Evolutionary conservation across 306 rosid species (phyloP), one percentile per base, ranked within the genome.

Genomic region (Cyamopsis tetragonoloba): DNA sequence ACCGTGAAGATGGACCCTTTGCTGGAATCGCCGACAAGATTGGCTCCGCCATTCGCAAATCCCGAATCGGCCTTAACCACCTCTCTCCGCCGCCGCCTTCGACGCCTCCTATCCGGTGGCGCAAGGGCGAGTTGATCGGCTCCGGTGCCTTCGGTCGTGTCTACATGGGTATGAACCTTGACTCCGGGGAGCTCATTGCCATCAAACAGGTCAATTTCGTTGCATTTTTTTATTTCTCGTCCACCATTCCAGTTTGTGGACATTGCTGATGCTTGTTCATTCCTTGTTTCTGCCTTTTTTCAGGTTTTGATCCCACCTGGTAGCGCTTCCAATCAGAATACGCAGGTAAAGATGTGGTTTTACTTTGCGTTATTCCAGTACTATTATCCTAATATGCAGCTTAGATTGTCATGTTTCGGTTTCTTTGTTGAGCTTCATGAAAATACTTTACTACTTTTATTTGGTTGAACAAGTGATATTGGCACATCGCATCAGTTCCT

Each of bases 161-260:
- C 11, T 92, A 89, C 66, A 89, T 92, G 96, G 96, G 98, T 8
- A 89, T 92, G 98, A 89, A 92, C 68, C 91, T 92, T 10, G 96
- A 92, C 68, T 87, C 92, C 10, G 98, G 98, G 7, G 98, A 92
- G 91, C 96, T 92, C 26, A 77, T 92, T 49, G 98, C 98, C 0
- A 82, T 92, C 20, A 92, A 92, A 72, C 96, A 89, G 90, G 98
- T 87, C 64, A 24, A 35, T 42, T 76, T 17, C 35, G 26, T 46
- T n/a, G n/a, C 23, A 4, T 4, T 4, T 11, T 24, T n/a, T 17
- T 35, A 41, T 23, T 3, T 23, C 43, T 5, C 43, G 17, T 7
- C 10, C 46, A 42, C 47, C 2, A 18, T 10, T 23, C 61, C 3
- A 24, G 3, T 38, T 61, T 5, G 12, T n/a, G n/a, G n/a, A n/a